Evolutionary conservation across 306 rosid species (phyloP).

Genomic region (Prinsepia uniflora): DNA sequence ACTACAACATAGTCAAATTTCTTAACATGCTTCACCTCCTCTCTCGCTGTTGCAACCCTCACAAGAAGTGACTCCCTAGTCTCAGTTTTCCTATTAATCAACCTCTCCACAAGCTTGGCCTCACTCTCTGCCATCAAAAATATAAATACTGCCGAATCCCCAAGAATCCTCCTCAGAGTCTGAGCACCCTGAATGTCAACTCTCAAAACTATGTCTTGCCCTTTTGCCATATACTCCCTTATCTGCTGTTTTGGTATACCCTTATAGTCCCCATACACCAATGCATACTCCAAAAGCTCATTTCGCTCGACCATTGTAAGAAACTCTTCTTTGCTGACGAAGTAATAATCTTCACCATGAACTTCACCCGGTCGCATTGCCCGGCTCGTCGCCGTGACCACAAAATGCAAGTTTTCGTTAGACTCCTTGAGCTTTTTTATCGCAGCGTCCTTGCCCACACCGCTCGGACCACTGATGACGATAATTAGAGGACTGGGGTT

Average conservation of each 20-base stretch:
- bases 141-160: conserved; percentile 69
- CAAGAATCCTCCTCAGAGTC: conserved; percentile 63
- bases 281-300: conserved; percentile 79
- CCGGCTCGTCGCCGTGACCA: conserved; percentile 78
- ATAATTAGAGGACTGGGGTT: conserved; percentile 61
- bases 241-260: conserved; percentile 90
- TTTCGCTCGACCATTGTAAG: conserved; percentile 49
- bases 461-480: conserved; percentile 89
- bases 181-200: conserved; percentile 93
- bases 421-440: conserved; percentile 50
- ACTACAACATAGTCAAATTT: conserved; percentile 85
- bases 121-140: conserved; percentile 82
- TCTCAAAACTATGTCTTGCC: conserved; percentile 66
- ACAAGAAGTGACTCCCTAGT: conserved; percentile 66
- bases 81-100: conserved; percentile 78
- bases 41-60: conserved; percentile 78
- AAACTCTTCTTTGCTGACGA: conserved; percentile 71
- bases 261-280: conserved; percentile 88
- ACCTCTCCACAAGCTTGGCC: conserved; percentile 69
- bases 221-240: conserved; percentile 66
- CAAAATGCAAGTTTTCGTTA: conserved; percentile 63
- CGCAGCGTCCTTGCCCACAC: conserved; percentile 89
- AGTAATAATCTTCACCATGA: conserved; percentile 66
- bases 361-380: conserved; percentile 57
- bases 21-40: conserved; percentile 76